Base-by-base conservation (phyloP, 345 rosid genomes). In the Camelina laxa region DNA sequence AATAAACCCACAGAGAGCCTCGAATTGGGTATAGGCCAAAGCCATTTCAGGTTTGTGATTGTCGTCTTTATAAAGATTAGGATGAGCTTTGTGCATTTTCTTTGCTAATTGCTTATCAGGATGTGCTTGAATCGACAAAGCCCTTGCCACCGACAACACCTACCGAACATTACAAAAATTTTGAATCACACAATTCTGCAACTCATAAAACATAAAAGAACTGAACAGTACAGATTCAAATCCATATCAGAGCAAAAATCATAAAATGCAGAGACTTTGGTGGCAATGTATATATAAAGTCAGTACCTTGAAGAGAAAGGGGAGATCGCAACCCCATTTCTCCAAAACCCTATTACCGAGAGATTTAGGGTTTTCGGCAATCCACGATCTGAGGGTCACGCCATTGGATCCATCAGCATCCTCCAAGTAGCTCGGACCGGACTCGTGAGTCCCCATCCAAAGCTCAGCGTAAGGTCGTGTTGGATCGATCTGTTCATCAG, bases 1-100 rank as follows among this genome's bases (percentile, higher is more conserved):
- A 62, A 91, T 82, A 71, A 95, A 90, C 41, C 99, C 90, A 77
- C 97, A 95, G 7, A 95, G 90, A 38, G 99, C 99, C 80, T 91
- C 94, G 73, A 90, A 92, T 71, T 90, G 84, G 4, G 99, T 96
- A 41, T 88, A 80, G 3, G 99, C 99, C 85, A 96, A 84, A 61
- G 99, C 99, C 99, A 96, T 96, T 73, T 96, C 99, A 20, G 94
- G 98, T 82, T 96, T 96, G 81, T 96, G 98, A 82, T 91, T 96
- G 49, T 78, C 94, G 53, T 96, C 97, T 85, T 88, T 90, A 36
- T 92, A 96, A 47, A 84, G 77, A 84, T 84, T 68, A 19, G 99
- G 99, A 56, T 51, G 89, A 83, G 84, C 81, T 80, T 88, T 86
- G 56, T 92, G 97, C 82, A 96, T 75, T 55, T 74, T 76, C 83